Base-by-base conservation (phyloP, 345 rosid species). In the Sonneratia alba region DNA sequence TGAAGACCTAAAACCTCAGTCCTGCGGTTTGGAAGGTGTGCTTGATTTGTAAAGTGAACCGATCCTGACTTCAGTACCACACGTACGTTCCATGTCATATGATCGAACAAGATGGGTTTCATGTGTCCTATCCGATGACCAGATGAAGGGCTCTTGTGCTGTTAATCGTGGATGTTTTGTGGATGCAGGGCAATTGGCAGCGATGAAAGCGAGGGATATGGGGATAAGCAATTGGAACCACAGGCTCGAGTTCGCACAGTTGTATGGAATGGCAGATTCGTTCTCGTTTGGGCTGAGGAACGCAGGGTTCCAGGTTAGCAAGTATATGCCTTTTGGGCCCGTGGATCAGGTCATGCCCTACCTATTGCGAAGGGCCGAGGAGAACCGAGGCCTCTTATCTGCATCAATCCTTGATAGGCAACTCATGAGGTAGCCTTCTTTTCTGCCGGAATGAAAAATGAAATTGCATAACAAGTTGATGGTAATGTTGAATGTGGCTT, bases 211-310 rank as follows among this genome's bases (percentile, higher is more conserved):
- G 0, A 68, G 75, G 19, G 91, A 94, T 34, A 64, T 94, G 72
- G 91, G 93, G 32, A 83, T 94, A 0, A 77, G 75, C 71, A 87
- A 79, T 67, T 75, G 81, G 48, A 77, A 86, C 14, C 73, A 70
- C 51, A 87, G 74, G 73, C 83, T 94, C 7, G 97, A 85, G 74
- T 94, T 94, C 73, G 98, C 97, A 4, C 98, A 94, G 80, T 78
- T 94, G 1, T 88, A 90, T 15, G 98, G 98, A 36, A 94, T 94
- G 97, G 81, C 96, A 0, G 97, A 94, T 27, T 87, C 92, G 4
- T 79, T 88, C 68, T 91, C 97, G 3, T 85, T 80, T 19, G 91
- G 93, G 16, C 73, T 91, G 73, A 84, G 77, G 77, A 90, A 88
- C 70, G 96, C 91, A 15, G 98, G 98, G 72, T 90, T 94, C 80